Evolutionary conservation across 257 asterid species (phyloP).

Genomic region (Nicotiana tomentosiformis): DNA sequence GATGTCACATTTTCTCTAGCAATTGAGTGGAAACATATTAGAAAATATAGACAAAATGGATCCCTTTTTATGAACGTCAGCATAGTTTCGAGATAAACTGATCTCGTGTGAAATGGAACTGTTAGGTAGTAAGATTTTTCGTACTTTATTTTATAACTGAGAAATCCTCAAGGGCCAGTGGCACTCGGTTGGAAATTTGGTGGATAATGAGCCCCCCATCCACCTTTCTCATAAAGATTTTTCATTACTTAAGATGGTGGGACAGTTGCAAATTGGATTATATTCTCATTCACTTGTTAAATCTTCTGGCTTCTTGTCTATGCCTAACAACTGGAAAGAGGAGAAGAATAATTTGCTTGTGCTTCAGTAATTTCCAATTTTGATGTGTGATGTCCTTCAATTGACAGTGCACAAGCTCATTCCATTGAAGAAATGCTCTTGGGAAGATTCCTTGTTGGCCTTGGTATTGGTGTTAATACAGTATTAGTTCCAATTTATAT

Average conservation of each 20-base stretch:
- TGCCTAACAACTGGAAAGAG: not conserved
- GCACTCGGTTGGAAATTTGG: no score
- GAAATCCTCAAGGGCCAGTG: no score
- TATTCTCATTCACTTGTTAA: not conserved
- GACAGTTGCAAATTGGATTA: not conserved
- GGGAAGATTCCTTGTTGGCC: slow-evolving; percentile 88
- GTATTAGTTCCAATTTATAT: slow-evolving; percentile 84
- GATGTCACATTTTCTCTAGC: not conserved
- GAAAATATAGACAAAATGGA: not conserved
- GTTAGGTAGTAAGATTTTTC: not conserved
- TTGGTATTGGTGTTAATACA: slow-evolving; percentile 85
- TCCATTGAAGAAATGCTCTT: slow-evolving; percentile 66
- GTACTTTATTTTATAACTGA: no score
- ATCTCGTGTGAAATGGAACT: not conserved
- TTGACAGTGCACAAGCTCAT: slow-evolving; percentile 83
- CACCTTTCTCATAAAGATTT: not conserved
- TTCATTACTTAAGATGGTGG: not conserved
- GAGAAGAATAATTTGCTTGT: not conserved
- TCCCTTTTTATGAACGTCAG: not conserved
- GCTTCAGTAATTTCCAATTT: slow-evolving; percentile 1
- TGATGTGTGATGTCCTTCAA: slow-evolving; percentile 10
- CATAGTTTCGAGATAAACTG: no score
- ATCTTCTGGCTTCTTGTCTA: not conserved
- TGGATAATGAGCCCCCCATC: no score
- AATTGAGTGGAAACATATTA: not conserved